phyloP scores from a whole-genome alignment of 2,329 filamentous ascomycete species.

The Ceratocystis diversiconidia region DNA sequence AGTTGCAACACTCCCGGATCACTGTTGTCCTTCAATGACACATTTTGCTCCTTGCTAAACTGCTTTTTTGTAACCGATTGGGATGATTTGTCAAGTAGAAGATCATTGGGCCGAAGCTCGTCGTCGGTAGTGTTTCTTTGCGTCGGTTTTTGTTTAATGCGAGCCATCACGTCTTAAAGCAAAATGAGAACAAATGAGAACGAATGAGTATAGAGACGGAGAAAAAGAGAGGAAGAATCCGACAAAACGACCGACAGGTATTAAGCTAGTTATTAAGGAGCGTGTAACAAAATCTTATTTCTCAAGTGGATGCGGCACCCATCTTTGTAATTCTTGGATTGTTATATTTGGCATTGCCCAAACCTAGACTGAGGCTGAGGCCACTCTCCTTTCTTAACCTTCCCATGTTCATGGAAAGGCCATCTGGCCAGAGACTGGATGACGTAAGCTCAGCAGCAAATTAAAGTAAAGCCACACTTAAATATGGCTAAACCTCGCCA shows the following conservation, averaged over 20 bases:
- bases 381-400: background rate
- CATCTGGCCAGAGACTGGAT: conserved; percentile 5
- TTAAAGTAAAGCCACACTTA: background rate
- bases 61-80: background rate
- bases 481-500: too few relatives aligned
- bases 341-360: conserved; percentile 17
- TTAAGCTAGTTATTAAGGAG: background rate
- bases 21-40: conserved; percentile 20
- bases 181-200: too few relatives aligned
- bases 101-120: conserved; percentile 36
- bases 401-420: conserved; percentile 4
- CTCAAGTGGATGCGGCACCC: background rate
- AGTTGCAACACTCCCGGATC: conserved; percentile 60
- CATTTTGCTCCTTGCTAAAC: conserved; percentile 20
- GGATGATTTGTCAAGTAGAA: conserved; percentile 12
- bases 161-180: conserved; percentile 42
- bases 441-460: background rate
- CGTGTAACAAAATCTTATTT: background rate
- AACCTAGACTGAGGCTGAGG: background rate
- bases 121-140: conserved; percentile 49
- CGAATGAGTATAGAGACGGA: background rate
- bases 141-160: conserved; percentile 54
- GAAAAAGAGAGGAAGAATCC: conserved; percentile 16
- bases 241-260: conserved; percentile 18
- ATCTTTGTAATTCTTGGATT: background rate